These are phyloP conservation scores for Monilinia laxa DNA, from an alignment of 2,329 filamentous ascomycete genomes.

Conservation along the genomic window DNA sequence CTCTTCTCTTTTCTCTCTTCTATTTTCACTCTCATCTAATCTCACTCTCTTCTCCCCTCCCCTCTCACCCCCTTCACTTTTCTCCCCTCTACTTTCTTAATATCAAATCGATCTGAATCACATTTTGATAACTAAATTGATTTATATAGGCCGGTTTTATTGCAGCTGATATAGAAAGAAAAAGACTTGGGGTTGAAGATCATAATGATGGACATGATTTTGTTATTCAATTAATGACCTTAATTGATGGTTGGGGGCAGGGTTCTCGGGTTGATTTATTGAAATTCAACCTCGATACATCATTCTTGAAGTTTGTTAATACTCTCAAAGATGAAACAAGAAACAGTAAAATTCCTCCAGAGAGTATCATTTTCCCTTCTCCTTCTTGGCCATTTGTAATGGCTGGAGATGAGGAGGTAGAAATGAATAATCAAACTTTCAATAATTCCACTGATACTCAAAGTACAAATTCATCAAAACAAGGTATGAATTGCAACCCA, in stretches of 20 bases:
- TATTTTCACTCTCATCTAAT: too few relatives aligned
- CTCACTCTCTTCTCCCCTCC: too few relatives aligned
- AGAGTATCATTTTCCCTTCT: neutral
- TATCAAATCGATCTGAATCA: neutral
- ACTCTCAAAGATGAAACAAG: constrained; percentile 30
- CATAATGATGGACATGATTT: neutral
- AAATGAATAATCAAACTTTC: neutral
- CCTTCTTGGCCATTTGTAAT: neutral
- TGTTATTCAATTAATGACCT: constrained; percentile 3
- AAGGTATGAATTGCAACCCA: neutral
- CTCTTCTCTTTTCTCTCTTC: neutral
- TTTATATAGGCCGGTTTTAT: neutral
- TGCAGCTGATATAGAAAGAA: neutral
- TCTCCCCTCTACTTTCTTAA: neutral
- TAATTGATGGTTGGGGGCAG: constrained; percentile 17
- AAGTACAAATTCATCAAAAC: neutral
- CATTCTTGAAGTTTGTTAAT: constrained; percentile 25
- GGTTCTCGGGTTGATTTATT: constrained; percentile 16
- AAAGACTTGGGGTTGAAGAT: neutral
- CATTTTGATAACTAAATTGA: neutral
- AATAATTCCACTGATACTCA: neutral
- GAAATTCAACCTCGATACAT: constrained; percentile 24
- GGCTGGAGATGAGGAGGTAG: neutral
- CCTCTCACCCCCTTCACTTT: too few relatives aligned
- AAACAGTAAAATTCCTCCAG: constrained; percentile 29